These are phyloP conservation scores for Claviceps fusiformis DNA, from an alignment of 2,329 filamentous ascomycete genomes.

Conservation along the genomic window DNA sequence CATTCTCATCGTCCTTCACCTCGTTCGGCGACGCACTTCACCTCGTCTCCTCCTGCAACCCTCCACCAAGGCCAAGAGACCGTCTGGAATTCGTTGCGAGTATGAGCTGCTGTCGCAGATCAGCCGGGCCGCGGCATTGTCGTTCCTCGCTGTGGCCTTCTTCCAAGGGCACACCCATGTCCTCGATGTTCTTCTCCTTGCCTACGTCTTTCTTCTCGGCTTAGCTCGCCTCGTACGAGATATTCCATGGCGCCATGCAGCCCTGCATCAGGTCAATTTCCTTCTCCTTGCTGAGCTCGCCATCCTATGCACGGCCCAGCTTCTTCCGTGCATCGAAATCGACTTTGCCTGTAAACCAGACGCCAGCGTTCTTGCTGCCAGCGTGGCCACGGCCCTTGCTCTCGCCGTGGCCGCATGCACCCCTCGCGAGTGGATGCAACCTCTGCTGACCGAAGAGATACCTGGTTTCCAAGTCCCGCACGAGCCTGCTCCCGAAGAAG, in stretches of 20 bases:
- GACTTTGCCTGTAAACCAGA: constrained; percentile 17
- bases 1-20: constrained; percentile 19
- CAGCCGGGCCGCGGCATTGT: constrained; percentile 24
- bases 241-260: constrained; percentile 30
- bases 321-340: constrained; percentile 30
- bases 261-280: constrained; percentile 36
- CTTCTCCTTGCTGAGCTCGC: constrained; percentile 24
- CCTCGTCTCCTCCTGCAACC: constrained; percentile 3
- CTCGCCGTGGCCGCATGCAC: constrained; percentile 29
- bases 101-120: constrained; percentile 31
- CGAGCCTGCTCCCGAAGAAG: constrained; percentile 36
- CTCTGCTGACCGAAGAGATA: constrained; percentile 24
- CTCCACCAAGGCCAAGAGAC: constrained; percentile 15
- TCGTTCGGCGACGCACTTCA: constrained; percentile 18
- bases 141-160: constrained; percentile 25
- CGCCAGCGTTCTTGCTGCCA: constrained; percentile 19
- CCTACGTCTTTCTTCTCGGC: constrained; percentile 30
- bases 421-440: constrained; percentile 37
- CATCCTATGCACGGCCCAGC: constrained; percentile 22
- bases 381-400: constrained; percentile 23
- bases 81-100: constrained; percentile 25
- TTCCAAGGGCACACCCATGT: constrained; percentile 20
- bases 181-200: constrained; percentile 22
- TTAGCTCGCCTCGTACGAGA: constrained; percentile 27
- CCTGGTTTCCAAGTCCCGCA: constrained; percentile 22